A percentile compares a stretch with the other conserved stretches of the same genome.
Evolutionary conservation across 345 rosid species (phyloP).

Genomic region (Gossypium anomalum): DNA sequence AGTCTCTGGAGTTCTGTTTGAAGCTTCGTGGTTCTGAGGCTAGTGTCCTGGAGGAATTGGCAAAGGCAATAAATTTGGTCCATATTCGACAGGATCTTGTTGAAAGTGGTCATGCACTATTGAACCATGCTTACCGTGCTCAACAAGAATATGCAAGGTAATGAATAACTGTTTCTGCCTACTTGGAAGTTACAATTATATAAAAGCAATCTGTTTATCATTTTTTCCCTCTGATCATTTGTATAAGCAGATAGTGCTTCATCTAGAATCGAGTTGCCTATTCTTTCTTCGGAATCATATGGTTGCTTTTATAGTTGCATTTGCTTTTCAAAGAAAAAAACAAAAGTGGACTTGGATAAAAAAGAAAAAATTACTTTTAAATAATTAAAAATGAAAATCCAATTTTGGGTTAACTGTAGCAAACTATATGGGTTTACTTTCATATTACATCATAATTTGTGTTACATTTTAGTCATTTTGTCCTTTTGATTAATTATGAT

Average conservation of each 20-base stretch:
- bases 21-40: slow-evolving; percentile 95
- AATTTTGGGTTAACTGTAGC: neutral
- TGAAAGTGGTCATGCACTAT: slow-evolving; percentile 75
- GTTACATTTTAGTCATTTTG: neutral
- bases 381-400: neutral
- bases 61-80: slow-evolving; percentile 79
- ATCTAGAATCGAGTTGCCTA: neutral
- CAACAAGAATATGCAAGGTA: slow-evolving; percentile 93
- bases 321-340: neutral
- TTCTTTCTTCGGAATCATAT: neutral
- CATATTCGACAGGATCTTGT: slow-evolving; percentile 75
- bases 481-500: neutral
- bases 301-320: neutral
- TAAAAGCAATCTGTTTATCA: neutral
- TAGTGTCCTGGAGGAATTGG: slow-evolving; percentile 80
- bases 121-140: slow-evolving; percentile 73
- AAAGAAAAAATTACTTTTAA: neutral
- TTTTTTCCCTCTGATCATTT: neutral
- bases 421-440: neutral
- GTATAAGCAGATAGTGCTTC: neutral
- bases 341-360: neutral
- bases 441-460: neutral
- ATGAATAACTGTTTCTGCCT: slow-evolving; percentile 12
- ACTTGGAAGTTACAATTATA: neutral
- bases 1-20: slow-evolving; percentile 84